A percentile compares a stretch with the other conserved stretches of the same genome.
Evolutionary conservation across 306 rosid genomes (phyloP).

Genomic region (Lupinus albus): DNA sequence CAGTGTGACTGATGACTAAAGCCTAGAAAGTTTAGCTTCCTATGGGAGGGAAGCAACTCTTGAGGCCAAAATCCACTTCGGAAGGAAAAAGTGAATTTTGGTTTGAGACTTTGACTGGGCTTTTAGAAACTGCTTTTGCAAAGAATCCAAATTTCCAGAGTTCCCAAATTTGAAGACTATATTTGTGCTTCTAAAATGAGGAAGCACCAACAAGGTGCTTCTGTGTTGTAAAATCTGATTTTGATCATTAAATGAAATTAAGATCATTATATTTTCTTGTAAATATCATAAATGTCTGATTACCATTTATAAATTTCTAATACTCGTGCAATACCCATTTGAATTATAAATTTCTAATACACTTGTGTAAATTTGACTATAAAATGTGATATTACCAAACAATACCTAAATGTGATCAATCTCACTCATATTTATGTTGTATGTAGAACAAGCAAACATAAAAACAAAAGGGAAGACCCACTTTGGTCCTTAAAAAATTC

Average conservation of each 20-base stretch:
- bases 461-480: too few relatives aligned
- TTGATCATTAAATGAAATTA: background rate
- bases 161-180: background rate
- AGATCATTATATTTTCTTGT: background rate
- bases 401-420: slow-evolving; percentile 4
- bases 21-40: too few relatives aligned
- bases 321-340: too few relatives aligned
- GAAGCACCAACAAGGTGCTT: slow-evolving; percentile 4
- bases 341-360: slow-evolving; percentile 6
- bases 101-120: background rate
- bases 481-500: too few relatives aligned
- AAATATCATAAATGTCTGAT: background rate
- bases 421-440: slow-evolving; percentile 3
- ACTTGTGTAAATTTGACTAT: background rate
- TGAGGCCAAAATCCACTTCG: background rate
- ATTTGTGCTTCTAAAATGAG: background rate
- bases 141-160: background rate
- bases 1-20: too few relatives aligned
- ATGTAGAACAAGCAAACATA: background rate
- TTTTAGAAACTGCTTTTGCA: slow-evolving; percentile 7
- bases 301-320: background rate
- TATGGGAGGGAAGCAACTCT: too few relatives aligned
- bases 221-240: background rate
- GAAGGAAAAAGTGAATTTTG: background rate
- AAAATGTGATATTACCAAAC: background rate